Evolutionary conservation across 1,139 yeast genomes (phyloP).

Genomic region (Ogataea hybrid): DNA sequence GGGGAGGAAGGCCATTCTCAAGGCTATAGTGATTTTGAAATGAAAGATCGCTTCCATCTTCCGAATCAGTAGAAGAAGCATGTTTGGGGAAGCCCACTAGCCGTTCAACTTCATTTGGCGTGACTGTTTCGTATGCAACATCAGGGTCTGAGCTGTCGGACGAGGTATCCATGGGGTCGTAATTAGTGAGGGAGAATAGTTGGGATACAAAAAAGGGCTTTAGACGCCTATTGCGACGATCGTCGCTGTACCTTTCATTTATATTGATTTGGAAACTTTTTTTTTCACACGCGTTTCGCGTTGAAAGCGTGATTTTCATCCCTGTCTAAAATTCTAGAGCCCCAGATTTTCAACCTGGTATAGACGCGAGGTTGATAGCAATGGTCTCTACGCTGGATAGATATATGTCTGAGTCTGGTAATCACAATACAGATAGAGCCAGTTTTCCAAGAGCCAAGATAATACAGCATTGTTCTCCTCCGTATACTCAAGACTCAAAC

Average conservation of each 20-base stretch:
- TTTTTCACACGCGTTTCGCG: conserved; percentile 8
- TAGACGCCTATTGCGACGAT: conserved; percentile 7
- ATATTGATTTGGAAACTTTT: conserved; percentile 2
- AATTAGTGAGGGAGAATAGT: background rate
- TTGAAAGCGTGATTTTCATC: conserved; percentile 7
- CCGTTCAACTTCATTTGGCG: conserved; percentile 5
- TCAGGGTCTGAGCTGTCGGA: conserved; percentile 19
- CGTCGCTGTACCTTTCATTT: conserved; percentile 3
- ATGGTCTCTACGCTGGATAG: conserved; percentile 3
- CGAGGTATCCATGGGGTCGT: conserved; percentile 3
- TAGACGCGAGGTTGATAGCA: conserved; percentile 1
- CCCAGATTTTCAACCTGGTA: conserved; percentile 2
- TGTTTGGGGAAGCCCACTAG: conserved; percentile 17
- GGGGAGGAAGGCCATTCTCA: conserved; percentile 1
- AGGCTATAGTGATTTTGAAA: background rate
- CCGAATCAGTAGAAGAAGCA: background rate
- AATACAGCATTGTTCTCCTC: conserved; percentile 18
- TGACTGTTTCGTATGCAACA: conserved; percentile 14
- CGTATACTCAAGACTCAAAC: conserved; percentile 28
- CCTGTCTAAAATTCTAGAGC: conserved; percentile 7
- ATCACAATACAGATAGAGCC: background rate
- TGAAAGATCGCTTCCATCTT: background rate
- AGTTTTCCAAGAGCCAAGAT: background rate
- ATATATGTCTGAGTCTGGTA: conserved; percentile 1
- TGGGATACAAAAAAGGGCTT: conserved; percentile 2